Evolutionary conservation across 257 asterid genomes (phyloP), one percentile per base, ranked within the genome.

Genomic region (Scutellaria minor): DNA sequence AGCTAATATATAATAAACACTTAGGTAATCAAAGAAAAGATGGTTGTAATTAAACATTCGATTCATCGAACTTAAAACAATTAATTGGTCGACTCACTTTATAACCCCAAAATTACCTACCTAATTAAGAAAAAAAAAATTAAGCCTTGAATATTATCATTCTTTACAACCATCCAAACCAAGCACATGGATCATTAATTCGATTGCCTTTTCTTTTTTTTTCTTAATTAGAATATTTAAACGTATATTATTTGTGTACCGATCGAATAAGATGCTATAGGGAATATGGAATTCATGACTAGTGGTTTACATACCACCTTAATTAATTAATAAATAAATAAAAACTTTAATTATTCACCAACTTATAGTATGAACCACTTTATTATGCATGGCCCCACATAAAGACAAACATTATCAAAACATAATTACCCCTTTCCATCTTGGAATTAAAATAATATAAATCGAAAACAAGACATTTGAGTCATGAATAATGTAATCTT

Each of bases 321-420:
- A 18, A 18, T 18, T 18, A 18, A 18, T 18, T 18, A 18, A 18
- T 18, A 0, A 18, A 18, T 18, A 13, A 13, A 50, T 14, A 18
- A 9, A 5, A 51, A 5, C 31, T 41, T 72, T 65, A 72, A 72
- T 63, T 13, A 72, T 63, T 72, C 10, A 66, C 50, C 50, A 41
- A 35, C 47, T 24, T 24, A 42, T 42, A 13, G 48, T 27, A 39
- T 5, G 31, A 62, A 18, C 22, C 27, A 22, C 37, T 35, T 60
- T 50, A 59, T 60, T 24, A 4, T 18, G 18, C 18, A 18, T 18
- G 18, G 0, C 18, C 18, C 18, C 18, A 18, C 18, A 18, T 18
- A 18, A 14, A 52, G 27, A 9, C 18, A 44, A 68, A 20, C 64
- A 52, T 35, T 61, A 53, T 53, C 13, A 12, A 11, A 18, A 54